Evolutionary conservation across 1,284 basidiomycete species (phyloP).

Genomic region (Irpex rosettiformis): DNA sequence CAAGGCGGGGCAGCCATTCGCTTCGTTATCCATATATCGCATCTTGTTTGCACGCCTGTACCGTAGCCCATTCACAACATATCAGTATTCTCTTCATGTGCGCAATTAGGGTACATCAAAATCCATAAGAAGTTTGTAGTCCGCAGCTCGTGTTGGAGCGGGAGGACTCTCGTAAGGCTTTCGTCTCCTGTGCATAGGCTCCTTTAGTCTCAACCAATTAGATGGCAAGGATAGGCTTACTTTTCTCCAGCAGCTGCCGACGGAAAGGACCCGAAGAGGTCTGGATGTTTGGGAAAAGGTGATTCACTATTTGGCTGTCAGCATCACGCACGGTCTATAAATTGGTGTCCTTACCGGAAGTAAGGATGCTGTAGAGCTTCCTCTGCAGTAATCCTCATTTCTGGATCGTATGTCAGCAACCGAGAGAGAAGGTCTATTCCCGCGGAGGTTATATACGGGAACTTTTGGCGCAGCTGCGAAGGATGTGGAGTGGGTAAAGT

Average conservation of each 20-base stretch:
- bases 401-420: slow-evolving; percentile 88
- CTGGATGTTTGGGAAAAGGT: slow-evolving; percentile 95
- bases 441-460: slow-evolving; percentile 77
- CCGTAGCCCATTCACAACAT: background rate
- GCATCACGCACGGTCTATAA: background rate
- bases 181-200: slow-evolving; percentile 48
- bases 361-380: slow-evolving; percentile 90
- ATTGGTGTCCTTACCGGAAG: slow-evolving; percentile 64
- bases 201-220: background rate
- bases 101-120: slow-evolving; percentile 28
- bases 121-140: slow-evolving; percentile 55
- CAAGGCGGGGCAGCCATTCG: background rate
- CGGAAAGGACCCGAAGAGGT: slow-evolving; percentile 95
- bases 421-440: slow-evolving; percentile 85
- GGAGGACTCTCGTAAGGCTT: slow-evolving; percentile 77
- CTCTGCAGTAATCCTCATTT: slow-evolving; percentile 79
- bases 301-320: slow-evolving; percentile 62
- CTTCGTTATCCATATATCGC: background rate
- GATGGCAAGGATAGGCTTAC: slow-evolving; percentile 39
- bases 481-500: slow-evolving; percentile 77
- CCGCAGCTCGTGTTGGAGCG: slow-evolving; percentile 64
- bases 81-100: background rate
- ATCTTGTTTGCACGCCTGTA: background rate
- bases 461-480: slow-evolving; percentile 70
- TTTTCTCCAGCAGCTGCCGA: slow-evolving; percentile 96